These are phyloP conservation scores for Trichothecium sympodiale DNA, from an alignment of 2,329 filamentous ascomycete species.

Conservation along the genomic window DNA sequence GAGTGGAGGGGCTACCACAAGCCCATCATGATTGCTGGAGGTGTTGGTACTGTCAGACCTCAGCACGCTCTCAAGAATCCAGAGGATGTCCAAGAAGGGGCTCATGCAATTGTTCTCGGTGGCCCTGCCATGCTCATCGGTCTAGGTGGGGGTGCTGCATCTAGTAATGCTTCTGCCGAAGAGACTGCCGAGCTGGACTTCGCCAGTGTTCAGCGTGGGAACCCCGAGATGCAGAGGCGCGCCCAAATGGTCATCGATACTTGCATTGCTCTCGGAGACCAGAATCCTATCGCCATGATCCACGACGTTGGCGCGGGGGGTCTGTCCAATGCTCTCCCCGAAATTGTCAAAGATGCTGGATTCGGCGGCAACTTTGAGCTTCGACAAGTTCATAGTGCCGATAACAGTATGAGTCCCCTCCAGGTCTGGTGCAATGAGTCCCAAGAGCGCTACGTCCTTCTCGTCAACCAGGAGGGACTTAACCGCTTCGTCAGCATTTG, in stretches of 20 bases:
- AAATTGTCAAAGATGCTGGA: slow-evolving; percentile 84
- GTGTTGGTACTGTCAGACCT: slow-evolving; percentile 83
- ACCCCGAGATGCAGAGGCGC: slow-evolving; percentile 89
- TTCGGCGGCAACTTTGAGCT: slow-evolving; percentile 88
- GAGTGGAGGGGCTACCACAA: slow-evolving; percentile 93
- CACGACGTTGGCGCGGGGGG: slow-evolving; percentile 96
- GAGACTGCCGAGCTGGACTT: slow-evolving; percentile 89
- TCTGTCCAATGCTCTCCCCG: slow-evolving; percentile 62
- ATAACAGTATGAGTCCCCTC: slow-evolving; percentile 84
- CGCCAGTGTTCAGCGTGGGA: slow-evolving; percentile 91
- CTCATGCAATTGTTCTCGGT: slow-evolving; percentile 83
- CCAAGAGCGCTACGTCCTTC: slow-evolving; percentile 89
- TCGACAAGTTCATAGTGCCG: slow-evolving; percentile 84
- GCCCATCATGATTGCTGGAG: slow-evolving; percentile 96
- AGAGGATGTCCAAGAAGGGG: slow-evolving; percentile 70
- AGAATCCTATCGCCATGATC: slow-evolving; percentile 91
- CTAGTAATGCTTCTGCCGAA: slow-evolving; percentile 79
- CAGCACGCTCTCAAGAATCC: slow-evolving; percentile 82
- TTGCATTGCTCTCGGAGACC: slow-evolving; percentile 70
- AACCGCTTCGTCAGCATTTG: slow-evolving; percentile 63
- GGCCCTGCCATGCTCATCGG: slow-evolving; percentile 97
- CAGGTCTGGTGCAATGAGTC: slow-evolving; percentile 98
- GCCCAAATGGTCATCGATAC: slow-evolving; percentile 98
- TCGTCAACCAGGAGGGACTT: slow-evolving; percentile 70
- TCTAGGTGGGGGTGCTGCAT: slow-evolving; percentile 88